These are phyloP conservation scores for Tuber brumale DNA, from an alignment of 495 filamentous ascomycete genomes.

Conservation along the genomic window DNA sequence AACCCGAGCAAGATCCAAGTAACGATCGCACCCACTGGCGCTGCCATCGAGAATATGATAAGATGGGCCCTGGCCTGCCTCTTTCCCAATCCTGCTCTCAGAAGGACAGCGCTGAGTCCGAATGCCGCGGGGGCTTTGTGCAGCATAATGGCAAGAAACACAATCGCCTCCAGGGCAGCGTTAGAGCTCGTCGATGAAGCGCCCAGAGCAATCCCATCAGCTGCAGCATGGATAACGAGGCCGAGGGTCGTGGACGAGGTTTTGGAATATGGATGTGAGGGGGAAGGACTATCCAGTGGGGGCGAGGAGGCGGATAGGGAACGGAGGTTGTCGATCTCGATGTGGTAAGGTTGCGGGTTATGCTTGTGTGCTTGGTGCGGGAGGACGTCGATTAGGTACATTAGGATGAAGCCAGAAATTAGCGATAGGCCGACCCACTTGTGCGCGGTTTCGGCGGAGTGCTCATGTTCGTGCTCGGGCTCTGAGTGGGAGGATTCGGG, in stretches of 20 bases:
- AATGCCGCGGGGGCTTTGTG: constrained; percentile 97
- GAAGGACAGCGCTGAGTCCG: constrained; percentile 77
- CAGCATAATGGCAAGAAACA: constrained; percentile 93
- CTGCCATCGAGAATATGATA: constrained; percentile 83
- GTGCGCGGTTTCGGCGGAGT: constrained; percentile 32
- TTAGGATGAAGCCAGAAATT: constrained; percentile 83
- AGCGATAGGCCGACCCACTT: constrained; percentile 71
- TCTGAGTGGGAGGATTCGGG: constrained; percentile 1
- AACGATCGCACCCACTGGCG: constrained; percentile 73
- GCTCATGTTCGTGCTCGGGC: constrained; percentile 17
- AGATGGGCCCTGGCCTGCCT: constrained; percentile 77
- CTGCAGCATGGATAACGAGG: constrained; percentile 89
- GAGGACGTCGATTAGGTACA: constrained; percentile 91
- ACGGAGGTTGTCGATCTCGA: constrained; percentile 69
- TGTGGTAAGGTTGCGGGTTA: constrained; percentile 58
- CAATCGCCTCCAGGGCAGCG: constrained; percentile 71
- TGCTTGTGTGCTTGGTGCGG: constrained; percentile 56
- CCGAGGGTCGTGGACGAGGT: constrained; percentile 70
- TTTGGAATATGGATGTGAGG: constrained; percentile 46
- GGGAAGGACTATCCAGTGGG: constrained; percentile 39
- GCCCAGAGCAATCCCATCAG: constrained; percentile 94
- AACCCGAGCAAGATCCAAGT: constrained; percentile 75
- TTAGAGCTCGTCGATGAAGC: constrained; percentile 70
- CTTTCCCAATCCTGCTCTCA: constrained; percentile 75
- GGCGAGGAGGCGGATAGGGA: constrained; percentile 7